Conservation (phyloP, 345 rosid species). For the Gossypium sturtianum region DNA sequence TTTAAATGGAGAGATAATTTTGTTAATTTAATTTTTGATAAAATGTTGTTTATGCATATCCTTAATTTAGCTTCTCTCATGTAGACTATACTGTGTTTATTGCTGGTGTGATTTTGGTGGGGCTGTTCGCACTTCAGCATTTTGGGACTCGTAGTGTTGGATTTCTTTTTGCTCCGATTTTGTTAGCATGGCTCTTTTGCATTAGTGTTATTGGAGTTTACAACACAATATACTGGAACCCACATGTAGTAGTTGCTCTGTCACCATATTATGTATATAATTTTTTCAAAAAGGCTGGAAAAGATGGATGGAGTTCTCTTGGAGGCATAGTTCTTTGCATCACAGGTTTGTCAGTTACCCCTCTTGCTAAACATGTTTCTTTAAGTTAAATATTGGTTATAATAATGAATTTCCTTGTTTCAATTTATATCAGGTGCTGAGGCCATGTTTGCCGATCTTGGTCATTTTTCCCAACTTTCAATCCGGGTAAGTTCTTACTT, state of each 20-base stretch:
- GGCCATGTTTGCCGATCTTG: conserved; percentile 42
- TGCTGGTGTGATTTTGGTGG: conserved; percentile 37
- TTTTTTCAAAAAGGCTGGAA: conserved; percentile 30
- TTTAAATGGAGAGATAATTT: background rate
- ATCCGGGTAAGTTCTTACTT: conserved; percentile 23
- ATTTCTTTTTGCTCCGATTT: conserved; percentile 42
- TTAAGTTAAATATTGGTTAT: background rate
- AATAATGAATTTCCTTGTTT: background rate
- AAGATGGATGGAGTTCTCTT: conserved; percentile 36
- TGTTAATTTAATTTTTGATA: background rate
- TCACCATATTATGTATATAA: conserved; percentile 37
- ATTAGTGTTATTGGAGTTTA: conserved; percentile 34
- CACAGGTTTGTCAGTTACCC: conserved; percentile 24
- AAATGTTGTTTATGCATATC: background rate
- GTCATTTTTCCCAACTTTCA: conserved; percentile 35
- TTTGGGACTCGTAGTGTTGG: conserved; percentile 40
- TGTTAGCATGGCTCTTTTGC: conserved; percentile 44
- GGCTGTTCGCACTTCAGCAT: conserved; percentile 40
- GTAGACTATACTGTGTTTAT: conserved; percentile 26
- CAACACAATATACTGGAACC: conserved; percentile 44
- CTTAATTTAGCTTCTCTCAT: conserved; percentile 6
- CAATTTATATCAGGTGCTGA: conserved; percentile 24
- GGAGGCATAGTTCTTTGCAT: conserved; percentile 41
- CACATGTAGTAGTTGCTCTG: conserved; percentile 22
- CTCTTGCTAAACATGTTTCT: background rate